Percentiles rank a stretch among this genome's conserved stretches.
Conservation (phyloP, 306 rosid genomes). For the Arachis hypogaea region DNA sequence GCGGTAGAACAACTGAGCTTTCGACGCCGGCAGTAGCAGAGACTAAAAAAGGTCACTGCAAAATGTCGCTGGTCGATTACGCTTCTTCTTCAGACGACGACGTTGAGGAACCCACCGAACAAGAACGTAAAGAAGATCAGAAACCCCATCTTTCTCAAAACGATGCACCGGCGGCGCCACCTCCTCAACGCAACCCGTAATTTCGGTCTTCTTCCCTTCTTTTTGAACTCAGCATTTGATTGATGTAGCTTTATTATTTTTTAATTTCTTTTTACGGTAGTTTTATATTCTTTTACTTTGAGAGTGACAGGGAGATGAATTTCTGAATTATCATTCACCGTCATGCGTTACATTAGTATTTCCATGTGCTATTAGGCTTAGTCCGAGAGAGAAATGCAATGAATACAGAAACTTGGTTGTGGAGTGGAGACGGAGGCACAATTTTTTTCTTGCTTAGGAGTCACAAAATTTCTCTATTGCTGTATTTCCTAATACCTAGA, state of each 20-base stretch:
- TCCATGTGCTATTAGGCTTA: constrained; percentile 1
- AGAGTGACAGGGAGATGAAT: neutral
- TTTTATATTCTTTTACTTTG: neutral
- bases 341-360: neutral
- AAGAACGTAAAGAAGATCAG: constrained; percentile 33
- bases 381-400: neutral
- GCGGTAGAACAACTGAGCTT: constrained; percentile 3
- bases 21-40: constrained; percentile 7
- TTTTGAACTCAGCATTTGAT: neutral
- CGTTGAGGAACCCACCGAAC: constrained; percentile 49
- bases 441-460: too few species aligned
- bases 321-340: too few species aligned
- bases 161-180: constrained; percentile 37
- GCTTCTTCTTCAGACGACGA: constrained; percentile 90
- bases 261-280: too few species aligned
- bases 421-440: neutral
- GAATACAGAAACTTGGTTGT: neutral
- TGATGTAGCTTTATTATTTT: neutral
- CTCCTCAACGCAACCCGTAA: constrained; percentile 53
- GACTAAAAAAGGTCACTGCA: neutral
- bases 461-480: too few species aligned
- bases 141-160: constrained; percentile 40
- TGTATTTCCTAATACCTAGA: too few species aligned
- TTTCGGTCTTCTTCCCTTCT: neutral
- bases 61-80: constrained; percentile 92